phyloP scores from a whole-genome alignment of 192 early-diverging fungal species.

The Coemansia sp. region DNA sequence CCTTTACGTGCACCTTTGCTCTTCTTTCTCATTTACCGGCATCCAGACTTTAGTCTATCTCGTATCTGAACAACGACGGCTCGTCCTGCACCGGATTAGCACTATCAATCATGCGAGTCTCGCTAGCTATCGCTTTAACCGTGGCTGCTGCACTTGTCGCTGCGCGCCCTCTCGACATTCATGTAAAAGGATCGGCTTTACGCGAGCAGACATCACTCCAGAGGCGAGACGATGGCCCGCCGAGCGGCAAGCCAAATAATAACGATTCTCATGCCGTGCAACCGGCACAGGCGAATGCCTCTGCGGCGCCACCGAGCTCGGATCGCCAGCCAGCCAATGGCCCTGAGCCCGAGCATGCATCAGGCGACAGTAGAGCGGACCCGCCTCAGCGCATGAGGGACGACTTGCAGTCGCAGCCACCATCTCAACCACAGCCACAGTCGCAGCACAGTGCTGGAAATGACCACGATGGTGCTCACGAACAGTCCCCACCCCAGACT shows the following conservation, averaged over 20 bases:
- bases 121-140: not conserved
- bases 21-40: not conserved
- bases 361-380: not conserved
- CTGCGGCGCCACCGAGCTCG: not conserved
- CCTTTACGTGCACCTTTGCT: not conserved
- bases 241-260: not conserved
- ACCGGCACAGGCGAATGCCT: not conserved
- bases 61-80: not conserved
- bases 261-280: not conserved
- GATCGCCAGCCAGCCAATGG: not conserved
- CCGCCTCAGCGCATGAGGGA: constrained; percentile 1
- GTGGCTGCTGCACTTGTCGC: not conserved
- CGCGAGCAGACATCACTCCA: not conserved
- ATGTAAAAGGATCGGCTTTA: not conserved
- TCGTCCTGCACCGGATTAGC: not conserved
- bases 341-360: not conserved
- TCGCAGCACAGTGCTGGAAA: not conserved
- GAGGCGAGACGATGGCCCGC: not conserved
- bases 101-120: not conserved
- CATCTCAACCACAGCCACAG: not conserved
- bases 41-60: not conserved
- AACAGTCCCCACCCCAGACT: not conserved
- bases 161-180: not conserved
- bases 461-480: not conserved
- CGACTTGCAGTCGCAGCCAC: not conserved